Conservation (phyloP, 192 early-diverging fungal species). For the Rhizoclosmatium globosum region DNA sequence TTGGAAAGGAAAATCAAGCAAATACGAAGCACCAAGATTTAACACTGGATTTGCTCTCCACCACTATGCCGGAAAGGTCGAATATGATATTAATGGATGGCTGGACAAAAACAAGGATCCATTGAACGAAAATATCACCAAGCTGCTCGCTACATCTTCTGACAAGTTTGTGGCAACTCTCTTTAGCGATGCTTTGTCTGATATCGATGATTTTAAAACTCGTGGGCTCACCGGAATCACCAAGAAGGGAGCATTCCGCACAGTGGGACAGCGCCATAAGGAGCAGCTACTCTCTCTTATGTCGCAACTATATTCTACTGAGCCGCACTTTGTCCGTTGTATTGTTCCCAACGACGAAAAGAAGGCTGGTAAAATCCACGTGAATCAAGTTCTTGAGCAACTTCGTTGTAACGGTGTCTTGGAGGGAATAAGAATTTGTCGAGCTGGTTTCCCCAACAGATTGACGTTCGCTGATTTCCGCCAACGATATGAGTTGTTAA, state of each 20-base stretch:
- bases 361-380: conserved; percentile 80
- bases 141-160: conserved; percentile 81
- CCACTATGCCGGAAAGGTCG: conserved; percentile 96
- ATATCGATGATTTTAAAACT: conserved; percentile 54
- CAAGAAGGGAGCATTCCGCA: conserved; percentile 92
- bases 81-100: conserved; percentile 91
- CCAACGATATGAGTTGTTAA: conserved; percentile 92
- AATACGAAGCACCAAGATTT: conserved; percentile 89
- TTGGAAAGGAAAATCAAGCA: conserved; percentile 88
- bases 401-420: conserved; percentile 96
- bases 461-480: conserved; percentile 92
- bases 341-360: conserved; percentile 96
- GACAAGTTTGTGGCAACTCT: conserved; percentile 81
- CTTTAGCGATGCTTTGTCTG: conserved; percentile 82
- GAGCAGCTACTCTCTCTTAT: conserved; percentile 90
- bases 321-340: conserved; percentile 98
- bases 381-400: conserved; percentile 90
- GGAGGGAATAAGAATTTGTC: conserved; percentile 96
- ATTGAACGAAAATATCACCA: conserved; percentile 92
- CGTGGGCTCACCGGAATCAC: conserved; percentile 48
- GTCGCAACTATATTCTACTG: conserved; percentile 88
- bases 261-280: conserved; percentile 94
- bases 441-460: conserved; percentile 95
- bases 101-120: conserved; percentile 99
- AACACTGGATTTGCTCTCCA: conserved; percentile 87